A percentile compares a stretch with the other conserved stretches of the same genome.
phyloP scores from a whole-genome alignment of 140 eudicot genomes.

The Stevia rebaudiana region DNA sequence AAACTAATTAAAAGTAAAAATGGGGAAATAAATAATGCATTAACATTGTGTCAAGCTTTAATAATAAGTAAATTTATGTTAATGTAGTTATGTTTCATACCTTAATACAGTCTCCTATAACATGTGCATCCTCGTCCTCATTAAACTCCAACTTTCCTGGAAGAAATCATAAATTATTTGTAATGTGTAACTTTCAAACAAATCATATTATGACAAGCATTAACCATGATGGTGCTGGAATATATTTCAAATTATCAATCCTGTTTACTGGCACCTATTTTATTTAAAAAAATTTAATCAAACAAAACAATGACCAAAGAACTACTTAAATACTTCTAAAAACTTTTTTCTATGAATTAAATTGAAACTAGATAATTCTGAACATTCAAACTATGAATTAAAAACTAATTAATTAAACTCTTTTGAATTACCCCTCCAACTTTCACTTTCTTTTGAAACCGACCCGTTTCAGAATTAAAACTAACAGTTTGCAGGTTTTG shows the following conservation, averaged over 20 bases:
- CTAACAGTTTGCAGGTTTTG: neutral
- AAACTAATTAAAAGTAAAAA: neutral
- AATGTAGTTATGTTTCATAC: conserved; percentile 26
- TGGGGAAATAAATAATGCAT: neutral
- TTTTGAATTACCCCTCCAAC: no score
- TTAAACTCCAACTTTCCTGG: conserved; percentile 79
- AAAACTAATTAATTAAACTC: no score
- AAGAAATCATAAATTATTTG: conserved; percentile 7
- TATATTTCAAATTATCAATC: neutral
- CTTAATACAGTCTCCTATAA: conserved; percentile 92
- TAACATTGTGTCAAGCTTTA: neutral
- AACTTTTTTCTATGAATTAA: no score
- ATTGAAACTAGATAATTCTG: no score
- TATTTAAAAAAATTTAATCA: no score
- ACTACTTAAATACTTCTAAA: no score
- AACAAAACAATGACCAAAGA: no score
- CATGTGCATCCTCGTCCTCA: conserved; percentile 78
- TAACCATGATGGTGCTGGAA: neutral
- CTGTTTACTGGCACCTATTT: neutral
- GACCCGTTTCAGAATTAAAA: no score
- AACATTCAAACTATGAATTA: no score
- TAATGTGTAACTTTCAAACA: conserved; percentile 13
- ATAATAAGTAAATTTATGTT: neutral
- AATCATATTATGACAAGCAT: neutral
- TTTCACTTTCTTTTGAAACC: no score